Percentiles rank a stretch among this genome's conserved stretches.
phyloP scores from a whole-genome alignment of 2,329 filamentous ascomycete species.

The Trichoderma simmonsii region DNA sequence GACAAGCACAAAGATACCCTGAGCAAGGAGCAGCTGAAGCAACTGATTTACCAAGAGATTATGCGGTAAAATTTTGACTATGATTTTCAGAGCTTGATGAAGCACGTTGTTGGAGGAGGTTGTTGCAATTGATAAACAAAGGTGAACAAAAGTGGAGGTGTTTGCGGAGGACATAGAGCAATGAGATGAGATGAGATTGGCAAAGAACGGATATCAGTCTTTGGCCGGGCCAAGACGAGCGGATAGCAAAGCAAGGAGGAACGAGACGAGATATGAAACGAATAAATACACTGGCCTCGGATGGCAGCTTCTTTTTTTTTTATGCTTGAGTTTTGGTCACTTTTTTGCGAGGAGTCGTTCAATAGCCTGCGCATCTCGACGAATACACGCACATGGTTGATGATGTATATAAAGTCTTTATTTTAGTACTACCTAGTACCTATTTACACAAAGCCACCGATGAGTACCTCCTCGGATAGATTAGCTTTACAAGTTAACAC shows the following conservation, averaged over 20 bases:
- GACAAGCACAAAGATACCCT: conserved; percentile 99
- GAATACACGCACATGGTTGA: background rate
- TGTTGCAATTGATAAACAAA: background rate
- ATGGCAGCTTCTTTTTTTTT: background rate
- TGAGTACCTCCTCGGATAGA: no score
- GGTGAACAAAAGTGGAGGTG: background rate
- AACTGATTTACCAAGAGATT: conserved; percentile 97
- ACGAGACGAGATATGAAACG: conserved; percentile 3
- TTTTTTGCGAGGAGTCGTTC: background rate
- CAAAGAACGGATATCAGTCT: background rate
- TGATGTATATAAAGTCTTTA: background rate
- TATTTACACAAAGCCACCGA: background rate
- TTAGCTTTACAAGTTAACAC: background rate
- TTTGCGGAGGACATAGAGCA: conserved; percentile 9
- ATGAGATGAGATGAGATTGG: conserved; percentile 1
- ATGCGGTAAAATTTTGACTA: conserved; percentile 50
- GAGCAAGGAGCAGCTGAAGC: conserved; percentile 97
- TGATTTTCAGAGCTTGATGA: background rate
- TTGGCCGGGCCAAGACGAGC: conserved; percentile 1
- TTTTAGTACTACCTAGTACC: background rate
- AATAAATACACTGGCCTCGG: conserved; percentile 12
- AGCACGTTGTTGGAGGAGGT: background rate
- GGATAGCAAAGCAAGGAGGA: background rate
- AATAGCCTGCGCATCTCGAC: background rate
- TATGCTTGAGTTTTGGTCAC: background rate